Evolutionary conservation across 1,284 basidiomycete genomes (phyloP).

Genomic region (Coniferiporia sulphurascens): DNA sequence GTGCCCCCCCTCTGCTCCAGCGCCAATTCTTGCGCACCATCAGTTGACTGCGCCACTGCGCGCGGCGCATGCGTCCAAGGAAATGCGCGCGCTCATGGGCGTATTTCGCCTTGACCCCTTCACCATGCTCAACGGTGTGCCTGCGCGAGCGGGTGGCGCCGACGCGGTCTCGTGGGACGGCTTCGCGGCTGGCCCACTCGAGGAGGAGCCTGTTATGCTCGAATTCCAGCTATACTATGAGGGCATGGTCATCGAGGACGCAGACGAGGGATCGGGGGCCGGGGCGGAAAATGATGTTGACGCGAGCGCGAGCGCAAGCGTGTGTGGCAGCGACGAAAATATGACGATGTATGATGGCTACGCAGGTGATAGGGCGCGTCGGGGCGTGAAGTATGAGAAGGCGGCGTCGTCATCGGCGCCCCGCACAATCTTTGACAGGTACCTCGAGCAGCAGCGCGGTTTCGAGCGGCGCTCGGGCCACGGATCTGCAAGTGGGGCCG

Average conservation of each 20-base stretch:
- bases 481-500: no score
- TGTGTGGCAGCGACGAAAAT: neutral
- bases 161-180: conserved; percentile 18
- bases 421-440: neutral
- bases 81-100: conserved; percentile 70
- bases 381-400: neutral
- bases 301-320: neutral
- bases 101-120: conserved; percentile 74
- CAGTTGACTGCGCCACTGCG: conserved; percentile 46
- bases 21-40: no score
- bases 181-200: conserved; percentile 41
- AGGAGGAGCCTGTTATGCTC: conserved; percentile 52
- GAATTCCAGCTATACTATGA: conserved; percentile 49
- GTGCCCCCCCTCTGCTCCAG: no score
- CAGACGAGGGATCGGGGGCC: neutral
- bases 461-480: neutral
- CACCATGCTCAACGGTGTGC: conserved; percentile 52
- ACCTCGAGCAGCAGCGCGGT: neutral
- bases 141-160: conserved; percentile 26
- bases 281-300: neutral
- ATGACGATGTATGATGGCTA: neutral
- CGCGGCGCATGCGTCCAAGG: conserved; percentile 59
- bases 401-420: neutral
- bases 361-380: no score
- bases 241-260: conserved; percentile 4